Evolutionary conservation across 2,329 filamentous ascomycete genomes (phyloP), one percentile per base, ranked within the genome.

Genomic region (Microdochium paspali): DNA sequence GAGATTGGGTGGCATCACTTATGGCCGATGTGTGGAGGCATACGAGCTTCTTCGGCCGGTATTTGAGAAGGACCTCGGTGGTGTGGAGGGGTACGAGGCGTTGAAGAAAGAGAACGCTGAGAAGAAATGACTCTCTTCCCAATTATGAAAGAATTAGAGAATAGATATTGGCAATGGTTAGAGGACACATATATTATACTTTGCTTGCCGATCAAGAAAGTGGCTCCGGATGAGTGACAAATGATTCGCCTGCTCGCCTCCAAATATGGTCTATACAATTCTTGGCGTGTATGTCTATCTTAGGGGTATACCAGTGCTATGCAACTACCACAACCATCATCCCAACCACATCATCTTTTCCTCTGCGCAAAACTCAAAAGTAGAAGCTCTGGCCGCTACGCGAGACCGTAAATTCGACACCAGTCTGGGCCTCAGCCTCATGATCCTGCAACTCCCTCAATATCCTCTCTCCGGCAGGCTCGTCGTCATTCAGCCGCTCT

Each of bases 1-100:
- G 53, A 79, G 91, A 31, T 59, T 96, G 23, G 91, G 91, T 24
- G 91, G 91, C 2, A 94, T 96, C 56, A 85, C 85, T 0, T 97
- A 95, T 62, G 85, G 76, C 0, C 76, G 90, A 40, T 70, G 77
- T 0, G 82, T 77, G 0, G 81, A 90, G 52, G 84, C 70, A 0
- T 68, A 88, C 24, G 90, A 95, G 70, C 65, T 95, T 23, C 79
- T 76, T 5, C 71, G 85, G 35, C 82, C 76, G 0, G 73, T 76
- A 51, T 84, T 75, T 52, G 66, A 71, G 40, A 70, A 70, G 59
- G 73, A 80, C 50, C 55, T 66, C 6, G 68, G 66, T 13, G 66
- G 73, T 44, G 68, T 69, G 25, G 78, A 82, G 49, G 78, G 74
- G 2, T 69, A 70, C 31, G 73, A 80, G 54, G 78, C 77, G 58